phyloP scores from a whole-genome alignment of 169 alveolate species.

The Eimeria sp. region DNA sequence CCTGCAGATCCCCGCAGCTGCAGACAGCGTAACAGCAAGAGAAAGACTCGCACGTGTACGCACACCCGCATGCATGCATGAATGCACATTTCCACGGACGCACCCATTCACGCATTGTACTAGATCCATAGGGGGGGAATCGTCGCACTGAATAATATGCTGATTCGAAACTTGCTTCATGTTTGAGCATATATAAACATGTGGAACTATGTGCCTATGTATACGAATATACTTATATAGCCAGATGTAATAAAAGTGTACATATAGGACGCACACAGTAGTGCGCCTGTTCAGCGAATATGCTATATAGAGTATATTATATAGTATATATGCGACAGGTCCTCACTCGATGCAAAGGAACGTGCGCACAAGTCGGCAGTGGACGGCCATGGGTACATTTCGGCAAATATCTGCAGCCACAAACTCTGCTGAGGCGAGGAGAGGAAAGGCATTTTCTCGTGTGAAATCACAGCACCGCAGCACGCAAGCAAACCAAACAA shows the following conservation, averaged over 20 bases:
- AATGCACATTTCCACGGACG: not conserved
- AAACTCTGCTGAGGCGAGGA: constrained; percentile 33
- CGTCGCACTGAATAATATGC: not conserved
- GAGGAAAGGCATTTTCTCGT: constrained; percentile 6
- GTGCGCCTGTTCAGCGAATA: too few relatives aligned
- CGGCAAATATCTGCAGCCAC: constrained; percentile 51
- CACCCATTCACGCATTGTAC: not conserved
- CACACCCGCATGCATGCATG: not conserved
- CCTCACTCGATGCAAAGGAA: constrained; percentile 50
- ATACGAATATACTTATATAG: not conserved
- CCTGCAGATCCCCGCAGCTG: constrained; percentile 66
- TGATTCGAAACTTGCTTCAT: not conserved
- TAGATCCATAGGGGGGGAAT: not conserved
- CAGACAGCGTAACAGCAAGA: not conserved
- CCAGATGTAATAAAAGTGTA: not conserved
- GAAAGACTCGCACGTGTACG: not conserved
- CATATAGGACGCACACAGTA: too few relatives aligned
- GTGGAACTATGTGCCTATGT: not conserved
- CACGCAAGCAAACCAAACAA: constrained; percentile 52
- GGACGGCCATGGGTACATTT: constrained; percentile 1
- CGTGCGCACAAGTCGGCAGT: constrained; percentile 35
- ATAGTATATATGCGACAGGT: too few relatives aligned
- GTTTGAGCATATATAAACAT: not conserved
- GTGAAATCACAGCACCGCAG: constrained; percentile 46
- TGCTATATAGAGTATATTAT: not conserved